Percentiles rank a stretch among this genome's conserved stretches.
These are phyloP conservation scores for Cordyceps fumosorosea DNA, from an alignment of 2,329 filamentous ascomycete species.

Conservation along the genomic window DNA sequence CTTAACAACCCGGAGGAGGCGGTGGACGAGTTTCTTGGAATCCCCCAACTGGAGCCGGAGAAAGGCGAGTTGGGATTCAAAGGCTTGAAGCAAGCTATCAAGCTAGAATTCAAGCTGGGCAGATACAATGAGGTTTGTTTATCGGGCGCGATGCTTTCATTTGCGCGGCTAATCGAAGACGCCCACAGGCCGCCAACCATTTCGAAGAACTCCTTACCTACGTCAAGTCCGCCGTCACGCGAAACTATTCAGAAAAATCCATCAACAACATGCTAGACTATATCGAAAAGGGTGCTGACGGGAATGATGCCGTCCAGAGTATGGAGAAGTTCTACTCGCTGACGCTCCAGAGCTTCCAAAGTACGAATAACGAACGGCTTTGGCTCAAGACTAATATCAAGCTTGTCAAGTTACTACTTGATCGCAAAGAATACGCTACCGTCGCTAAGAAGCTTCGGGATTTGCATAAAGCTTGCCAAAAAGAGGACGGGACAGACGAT, in stretches of 20 bases:
- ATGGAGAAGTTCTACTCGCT: conserved; percentile 95
- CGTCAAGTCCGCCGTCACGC: conserved; percentile 91
- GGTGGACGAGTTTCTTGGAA: conserved; percentile 84
- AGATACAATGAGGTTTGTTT: conserved; percentile 67
- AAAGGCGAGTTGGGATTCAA: conserved; percentile 99
- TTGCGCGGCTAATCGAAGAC: conserved; percentile 12
- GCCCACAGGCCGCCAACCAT: conserved; percentile 71
- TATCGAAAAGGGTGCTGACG: conserved; percentile 82
- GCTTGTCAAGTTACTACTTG: conserved; percentile 82
- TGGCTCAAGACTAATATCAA: conserved; percentile 99
- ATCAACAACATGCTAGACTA: conserved; percentile 99
- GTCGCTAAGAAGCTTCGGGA: conserved; percentile 80
- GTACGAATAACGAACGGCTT: conserved; percentile 91
- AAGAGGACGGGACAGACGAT: conserved; percentile 80
- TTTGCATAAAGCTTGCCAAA: conserved; percentile 82
- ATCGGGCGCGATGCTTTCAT: no score
- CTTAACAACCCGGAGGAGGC: conserved; percentile 78
- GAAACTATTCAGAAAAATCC: conserved; percentile 98
- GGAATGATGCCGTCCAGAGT: conserved; percentile 61
- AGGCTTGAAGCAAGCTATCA: conserved; percentile 94
- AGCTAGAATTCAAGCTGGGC: conserved; percentile 90
- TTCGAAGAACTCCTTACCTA: conserved; percentile 95
- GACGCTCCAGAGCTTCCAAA: conserved; percentile 91
- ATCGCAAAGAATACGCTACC: conserved; percentile 78
- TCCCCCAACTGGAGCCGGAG: conserved; percentile 76